Evolutionary conservation across 768 basidiomycete genomes (phyloP).

Genomic region (Mycena kentingensis): DNA sequence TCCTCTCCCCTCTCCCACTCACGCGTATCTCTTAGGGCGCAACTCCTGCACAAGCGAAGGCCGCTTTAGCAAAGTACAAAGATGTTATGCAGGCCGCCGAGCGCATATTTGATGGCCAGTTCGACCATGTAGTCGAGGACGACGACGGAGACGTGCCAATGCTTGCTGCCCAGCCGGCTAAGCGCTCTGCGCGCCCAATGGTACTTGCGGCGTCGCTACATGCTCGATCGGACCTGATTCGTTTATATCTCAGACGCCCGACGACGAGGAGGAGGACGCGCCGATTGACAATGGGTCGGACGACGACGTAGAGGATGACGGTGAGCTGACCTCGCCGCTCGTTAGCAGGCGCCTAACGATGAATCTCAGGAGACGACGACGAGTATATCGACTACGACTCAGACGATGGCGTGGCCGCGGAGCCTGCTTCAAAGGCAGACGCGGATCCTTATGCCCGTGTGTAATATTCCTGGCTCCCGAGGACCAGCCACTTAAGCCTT

Average conservation of each 20-base stretch:
- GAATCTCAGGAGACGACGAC: conserved; percentile 37
- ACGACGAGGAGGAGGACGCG: conserved; percentile 58
- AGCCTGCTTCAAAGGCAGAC: conserved; percentile 47
- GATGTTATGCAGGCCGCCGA: conserved; percentile 95
- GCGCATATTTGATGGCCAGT: conserved; percentile 80
- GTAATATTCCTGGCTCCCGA: conserved; percentile 12
- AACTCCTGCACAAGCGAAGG: conserved; percentile 75
- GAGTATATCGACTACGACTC: conserved; percentile 83
- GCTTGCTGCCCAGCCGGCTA: conserved; percentile 23
- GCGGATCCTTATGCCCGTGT: conserved; percentile 89
- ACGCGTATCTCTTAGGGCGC: conserved; percentile 63
- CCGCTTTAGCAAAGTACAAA: conserved; percentile 76
- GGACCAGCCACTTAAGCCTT: conserved; percentile 11
- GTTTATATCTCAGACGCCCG: conserved; percentile 52
- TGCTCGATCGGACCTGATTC: conserved; percentile 11
- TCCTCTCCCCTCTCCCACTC: not conserved
- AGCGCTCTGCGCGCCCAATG: conserved; percentile 21
- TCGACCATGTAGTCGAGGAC: conserved; percentile 64
- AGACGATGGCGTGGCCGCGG: conserved; percentile 63
- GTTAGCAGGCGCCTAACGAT: conserved; percentile 5
- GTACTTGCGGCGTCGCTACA: not conserved
- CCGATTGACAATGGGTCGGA: conserved; percentile 52
- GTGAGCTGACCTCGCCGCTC: conserved; percentile 52
- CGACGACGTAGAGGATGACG: conserved; percentile 56
- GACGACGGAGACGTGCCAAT: conserved; percentile 57